Evolutionary conservation across 2,329 filamentous ascomycete genomes (phyloP).

Genomic region (Arthrobotrys pseudoclavata): DNA sequence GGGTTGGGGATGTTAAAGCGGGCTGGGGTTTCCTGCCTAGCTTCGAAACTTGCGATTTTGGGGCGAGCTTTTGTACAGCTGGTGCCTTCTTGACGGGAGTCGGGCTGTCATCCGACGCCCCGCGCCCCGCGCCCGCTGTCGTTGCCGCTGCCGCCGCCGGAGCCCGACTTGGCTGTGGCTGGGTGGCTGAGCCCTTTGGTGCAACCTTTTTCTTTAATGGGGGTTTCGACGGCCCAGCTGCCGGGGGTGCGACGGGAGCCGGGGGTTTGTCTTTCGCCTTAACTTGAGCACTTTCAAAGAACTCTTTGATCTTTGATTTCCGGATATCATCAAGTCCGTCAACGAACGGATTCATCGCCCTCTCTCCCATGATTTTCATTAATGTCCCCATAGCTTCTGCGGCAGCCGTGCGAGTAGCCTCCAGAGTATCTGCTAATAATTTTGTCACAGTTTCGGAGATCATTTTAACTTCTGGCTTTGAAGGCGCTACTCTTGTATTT

Average conservation of each 20-base stretch:
- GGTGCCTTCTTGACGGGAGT: slow-evolving; percentile 66
- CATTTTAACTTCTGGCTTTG: slow-evolving; percentile 83
- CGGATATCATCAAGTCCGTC: slow-evolving; percentile 95
- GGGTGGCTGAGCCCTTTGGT: slow-evolving; percentile 71
- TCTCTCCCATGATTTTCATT: slow-evolving; percentile 98
- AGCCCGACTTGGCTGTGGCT: slow-evolving; percentile 66
- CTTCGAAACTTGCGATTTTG: slow-evolving; percentile 61
- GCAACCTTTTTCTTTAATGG: slow-evolving; percentile 68
- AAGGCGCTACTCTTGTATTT: slow-evolving; percentile 84
- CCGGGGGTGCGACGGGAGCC: slow-evolving; percentile 71
- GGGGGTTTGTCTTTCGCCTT: slow-evolving; percentile 89
- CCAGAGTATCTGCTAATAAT: slow-evolving; percentile 87
- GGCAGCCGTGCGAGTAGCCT: slow-evolving; percentile 86
- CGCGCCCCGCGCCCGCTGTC: slow-evolving; percentile 65
- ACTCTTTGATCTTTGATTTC: slow-evolving; percentile 96
- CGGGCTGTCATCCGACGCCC: slow-evolving; percentile 67
- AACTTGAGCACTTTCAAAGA: slow-evolving; percentile 82
- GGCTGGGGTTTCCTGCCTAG: slow-evolving; percentile 65
- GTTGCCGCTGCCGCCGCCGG: slow-evolving; percentile 41
- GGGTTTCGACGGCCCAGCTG: slow-evolving; percentile 66
- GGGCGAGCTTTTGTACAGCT: slow-evolving; percentile 70
- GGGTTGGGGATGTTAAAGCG: slow-evolving; percentile 69
- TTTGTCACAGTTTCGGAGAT: slow-evolving; percentile 93
- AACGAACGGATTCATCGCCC: slow-evolving; percentile 91
- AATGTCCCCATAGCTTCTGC: slow-evolving; percentile 92